Base-by-base conservation (phyloP, 305 asterid genomes). In the Fraxinus platypoda region DNA sequence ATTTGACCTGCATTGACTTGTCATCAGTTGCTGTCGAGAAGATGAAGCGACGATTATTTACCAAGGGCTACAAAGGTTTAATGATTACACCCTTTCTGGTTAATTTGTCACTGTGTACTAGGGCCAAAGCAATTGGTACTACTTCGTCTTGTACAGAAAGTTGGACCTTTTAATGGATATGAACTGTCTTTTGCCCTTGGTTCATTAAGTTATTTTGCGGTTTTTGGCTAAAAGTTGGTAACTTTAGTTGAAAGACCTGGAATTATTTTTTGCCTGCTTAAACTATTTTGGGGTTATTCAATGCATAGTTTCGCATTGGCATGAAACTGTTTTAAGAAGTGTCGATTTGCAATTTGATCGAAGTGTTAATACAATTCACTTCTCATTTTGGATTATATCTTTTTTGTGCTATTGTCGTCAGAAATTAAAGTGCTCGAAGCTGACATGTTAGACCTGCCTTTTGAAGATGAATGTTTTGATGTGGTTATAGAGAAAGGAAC, bases 401-500 rank as follows among this genome's bases (percentile, higher is more conserved):
- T 75, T 81, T 80, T 77, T 68, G 41, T 85, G 33, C 34, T 80
- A 52, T 77, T 85, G 79, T 83, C 75, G 34, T 71, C 97, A 96
- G 98, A 88, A 79, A 90, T 96, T 84, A 88, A 86, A 84, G 99
- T 91, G 83, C 86, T 94, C 90, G 97, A 94, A 89, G 99, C 98
- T 66, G 98, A 96, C 90, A 96, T 96, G 99, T 90, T 96, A 82
- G 94, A 93, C 87, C 93, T 96, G 76, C 98, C 99, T 68, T 94
- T 96, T 84, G 94, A 82, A 33, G 89, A 92, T 77, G 97, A 87
- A 81, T 87, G 90, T 82, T 94, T 94, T 88, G 99, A 94, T 83
- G 97, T 94, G 79, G 94, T 96, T 85, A 83, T 94, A 87, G 99
- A 96, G 95, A 96, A 96, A 87, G 99, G 99, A 89, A 93, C 97